Conservation (phyloP, 2,329 filamentous ascomycete genomes). For the Hypoxylon sp. region DNA sequence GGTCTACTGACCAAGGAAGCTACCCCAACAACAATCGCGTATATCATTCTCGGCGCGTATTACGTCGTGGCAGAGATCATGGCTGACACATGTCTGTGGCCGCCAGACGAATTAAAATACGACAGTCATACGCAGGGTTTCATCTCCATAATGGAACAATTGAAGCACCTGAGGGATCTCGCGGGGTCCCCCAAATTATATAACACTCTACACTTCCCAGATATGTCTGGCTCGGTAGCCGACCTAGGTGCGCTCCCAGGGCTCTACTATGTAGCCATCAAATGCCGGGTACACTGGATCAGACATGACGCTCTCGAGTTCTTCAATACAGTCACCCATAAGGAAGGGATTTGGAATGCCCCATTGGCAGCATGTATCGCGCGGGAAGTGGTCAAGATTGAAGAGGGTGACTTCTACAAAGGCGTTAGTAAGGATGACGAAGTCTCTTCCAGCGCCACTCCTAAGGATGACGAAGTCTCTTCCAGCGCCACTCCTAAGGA, state of each 20-base stretch:
- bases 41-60: conserved; percentile 57
- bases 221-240: conserved; percentile 55
- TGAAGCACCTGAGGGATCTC: conserved; percentile 22
- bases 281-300: conserved; percentile 61
- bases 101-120: conserved; percentile 55
- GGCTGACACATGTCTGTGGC: conserved; percentile 54
- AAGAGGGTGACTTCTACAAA: conserved; percentile 54
- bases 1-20: conserved; percentile 34
- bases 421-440: not conserved
- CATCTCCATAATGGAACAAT: conserved; percentile 51
- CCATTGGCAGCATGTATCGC: conserved; percentile 53
- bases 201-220: conserved; percentile 33
- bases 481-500: not conserved
- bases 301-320: conserved; percentile 54
- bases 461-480: not conserved
- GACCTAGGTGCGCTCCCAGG: conserved; percentile 63
- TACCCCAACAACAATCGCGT: conserved; percentile 41
- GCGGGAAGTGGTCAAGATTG: conserved; percentile 57
- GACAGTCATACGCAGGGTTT: conserved; percentile 57
- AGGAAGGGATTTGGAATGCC: conserved; percentile 62
- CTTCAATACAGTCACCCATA: conserved; percentile 24
- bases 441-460: not conserved
- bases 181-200: not conserved
- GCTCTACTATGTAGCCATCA: conserved; percentile 62
- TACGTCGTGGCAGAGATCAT: conserved; percentile 63